Base-by-base conservation (phyloP, 495 filamentous ascomycete genomes). In the Aspergillus steynii region DNA sequence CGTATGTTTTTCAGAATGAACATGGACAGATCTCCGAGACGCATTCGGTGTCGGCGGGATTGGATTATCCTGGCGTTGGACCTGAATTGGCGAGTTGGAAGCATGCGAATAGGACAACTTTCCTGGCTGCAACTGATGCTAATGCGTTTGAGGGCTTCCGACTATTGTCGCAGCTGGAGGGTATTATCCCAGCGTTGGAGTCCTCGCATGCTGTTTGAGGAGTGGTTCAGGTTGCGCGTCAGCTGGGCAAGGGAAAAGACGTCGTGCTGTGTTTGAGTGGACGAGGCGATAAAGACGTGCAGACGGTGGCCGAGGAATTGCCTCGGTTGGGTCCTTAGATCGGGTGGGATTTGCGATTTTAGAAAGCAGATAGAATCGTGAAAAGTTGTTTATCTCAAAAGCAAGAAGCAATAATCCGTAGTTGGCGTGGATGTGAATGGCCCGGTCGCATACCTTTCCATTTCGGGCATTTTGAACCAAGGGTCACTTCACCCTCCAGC, bases 41-140 rank as follows among this genome's bases (percentile, higher is more conserved):
- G 1, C 92, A 96, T 73, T 94, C 90, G 15, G 84, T 96, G 59
- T 93, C 90, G 8, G 92, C 92, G 3, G 92, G 92, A 42, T 83
- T 96, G 10, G 92, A 96, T 71, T 96, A 96, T 72, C 92, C 93
- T 0, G 92, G 90, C 62, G 93, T 96, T 27, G 92, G 92, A 0
- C 92, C 92, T 2, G 92, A 96, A 68, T 80, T 96, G 25, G 83
- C 85, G 5, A 81, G 79, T 60, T 96, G 93, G 92, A 96, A 96
- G 15, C 7, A 96, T 63, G 87, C 64, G 53, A 78, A 84, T 26
- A 79, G 92, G 0, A 93, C 92, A 53, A 86, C 87, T 68, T 96
- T 93, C 74, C 81, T 96, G 51, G 89, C 91, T 5, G 91, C 90
- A 7, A 96, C 90, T 0, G 92, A 96, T 72, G 88, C 90, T 0